Base-by-base conservation (phyloP, 108 stramenopile genomes). In the Stephanodiscus minutulus region DNA sequence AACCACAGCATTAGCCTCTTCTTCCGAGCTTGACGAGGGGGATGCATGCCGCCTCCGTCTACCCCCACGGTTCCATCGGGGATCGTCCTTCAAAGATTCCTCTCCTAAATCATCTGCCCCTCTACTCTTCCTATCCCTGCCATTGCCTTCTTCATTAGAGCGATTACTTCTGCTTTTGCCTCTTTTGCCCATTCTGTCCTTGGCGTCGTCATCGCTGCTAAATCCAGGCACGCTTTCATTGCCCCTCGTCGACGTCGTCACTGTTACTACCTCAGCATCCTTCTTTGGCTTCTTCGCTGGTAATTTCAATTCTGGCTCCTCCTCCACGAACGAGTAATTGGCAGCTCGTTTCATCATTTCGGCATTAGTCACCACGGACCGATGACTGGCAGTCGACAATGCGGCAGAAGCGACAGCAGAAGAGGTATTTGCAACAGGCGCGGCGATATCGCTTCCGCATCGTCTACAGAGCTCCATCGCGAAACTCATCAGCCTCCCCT, bases 271-370 rank as follows among this genome's bases (percentile, higher is more conserved):
- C 15, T 68, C 36, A 7, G 0, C n/a, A 13, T 36, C 22, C 21
- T 28, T 39, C 22, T 15, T 67, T n/a, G 21, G 27, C n/a, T 64
- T 22, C 22, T 64, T 64, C 5, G 37, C 3, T 21, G 72, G 31
- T 29, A 27, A 31, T 28, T 59, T 60, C 55, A 59, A 59, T 21
- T 53, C 20, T 2, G 49, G 66, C 21, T 82, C 81, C 2, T 78
- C 72, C 76, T 77, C 77, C 64, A 82, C 31, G 18, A 82, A 35
- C 8, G 72, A 73, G 54, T 82, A 82, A 13, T 52, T 43, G 13
- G 71, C 65, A 11, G 77, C 81, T 54, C 48, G 49, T 50, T 67
- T 76, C 28, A 77, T 47, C 80, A 81, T 77, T 66, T 81, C 80
- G 20, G 76, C 70, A 52, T 81, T 36, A 21, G 62, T 75, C 9